Base-by-base conservation (phyloP, 345 rosid genomes). In the Eucalyptus caleyi region DNA sequence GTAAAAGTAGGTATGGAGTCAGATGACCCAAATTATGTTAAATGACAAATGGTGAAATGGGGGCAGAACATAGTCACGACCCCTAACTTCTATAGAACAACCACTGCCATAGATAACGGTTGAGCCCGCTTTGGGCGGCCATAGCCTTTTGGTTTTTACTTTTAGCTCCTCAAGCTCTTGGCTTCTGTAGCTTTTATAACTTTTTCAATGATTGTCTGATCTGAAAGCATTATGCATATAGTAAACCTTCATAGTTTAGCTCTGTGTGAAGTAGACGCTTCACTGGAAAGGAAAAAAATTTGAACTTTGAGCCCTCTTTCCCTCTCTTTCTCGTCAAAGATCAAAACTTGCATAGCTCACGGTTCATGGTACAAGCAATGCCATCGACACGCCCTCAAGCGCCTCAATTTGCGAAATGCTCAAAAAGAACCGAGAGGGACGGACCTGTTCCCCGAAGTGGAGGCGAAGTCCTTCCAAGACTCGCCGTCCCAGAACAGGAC, bases 381-480 rank as follows among this genome's bases (percentile, higher is more conserved):
- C 7, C 87, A 18, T 34, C 7, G 53, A 86, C 53, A n/a, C 37
- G 32, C 53, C 50, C 53, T 44, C 50, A 16, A 86, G 34, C 10
- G 21, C 40, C 88, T 44, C 50, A 13, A 87, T 6, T 47, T 30
- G 40, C 83, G 6, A n/a, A 27, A 59, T 47, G 65, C 72, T 27
- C 7, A 19, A 42, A 40, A 77, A 11, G 85, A 40, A 37, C 30
- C 24, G 47, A 77, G 30, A 65, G 19, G 7, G 85, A 87, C 88
- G 21, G 85, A 93, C 95, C 95, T 93, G 54, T 93, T 92, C 4
- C 88, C 77, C 8, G 95, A 94, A 86, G 95, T 94, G 86, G 91
- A 88, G 83, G 95, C 95, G 72, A 94, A 94, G 89, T 94, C 92
- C 86, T 23, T 88, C 93, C 94, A 94, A 11, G 90, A 87, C 34